phyloP scores from a whole-genome alignment of 2,329 filamentous ascomycete genomes.

The Rhynchosporium graminicola region DNA sequence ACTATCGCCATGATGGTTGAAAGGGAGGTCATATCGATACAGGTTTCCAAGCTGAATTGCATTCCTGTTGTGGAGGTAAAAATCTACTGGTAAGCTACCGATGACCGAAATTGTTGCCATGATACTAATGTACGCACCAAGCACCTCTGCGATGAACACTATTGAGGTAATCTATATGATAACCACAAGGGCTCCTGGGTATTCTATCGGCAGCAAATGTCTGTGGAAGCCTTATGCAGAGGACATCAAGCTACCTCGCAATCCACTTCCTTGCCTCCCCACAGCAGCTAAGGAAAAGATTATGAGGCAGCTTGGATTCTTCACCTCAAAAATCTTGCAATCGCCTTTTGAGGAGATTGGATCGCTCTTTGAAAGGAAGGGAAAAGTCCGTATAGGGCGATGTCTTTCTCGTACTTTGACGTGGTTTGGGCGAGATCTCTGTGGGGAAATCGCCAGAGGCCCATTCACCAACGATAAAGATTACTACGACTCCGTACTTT shows the following conservation, averaged over 20 bases:
- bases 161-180: neutral
- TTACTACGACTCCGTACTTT: conserved; percentile 7
- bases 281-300: conserved; percentile 6
- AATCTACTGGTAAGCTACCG: conserved; percentile 1
- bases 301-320: conserved; percentile 1
- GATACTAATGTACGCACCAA: conserved; percentile 1
- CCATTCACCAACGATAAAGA: conserved; percentile 4
- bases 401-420: conserved; percentile 1
- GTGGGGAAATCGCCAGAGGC: neutral
- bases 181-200: conserved; percentile 1
- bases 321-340: conserved; percentile 1
- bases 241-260: conserved; percentile 4
- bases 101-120: conserved; percentile 1
- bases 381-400: conserved; percentile 1
- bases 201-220: conserved; percentile 4
- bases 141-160: neutral
- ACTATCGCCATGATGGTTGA: conserved; percentile 2
- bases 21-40: conserved; percentile 4
- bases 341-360: conserved; percentile 5
- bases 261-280: conserved; percentile 1
- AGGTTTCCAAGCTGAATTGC: conserved; percentile 6
- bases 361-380: conserved; percentile 5
- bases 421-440: neutral
- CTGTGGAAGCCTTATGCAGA: conserved; percentile 6
- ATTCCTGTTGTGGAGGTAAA: conserved; percentile 6